Base-by-base conservation (phyloP, 352 stramenopile species). In the Phytophthora hibernalis region DNA sequence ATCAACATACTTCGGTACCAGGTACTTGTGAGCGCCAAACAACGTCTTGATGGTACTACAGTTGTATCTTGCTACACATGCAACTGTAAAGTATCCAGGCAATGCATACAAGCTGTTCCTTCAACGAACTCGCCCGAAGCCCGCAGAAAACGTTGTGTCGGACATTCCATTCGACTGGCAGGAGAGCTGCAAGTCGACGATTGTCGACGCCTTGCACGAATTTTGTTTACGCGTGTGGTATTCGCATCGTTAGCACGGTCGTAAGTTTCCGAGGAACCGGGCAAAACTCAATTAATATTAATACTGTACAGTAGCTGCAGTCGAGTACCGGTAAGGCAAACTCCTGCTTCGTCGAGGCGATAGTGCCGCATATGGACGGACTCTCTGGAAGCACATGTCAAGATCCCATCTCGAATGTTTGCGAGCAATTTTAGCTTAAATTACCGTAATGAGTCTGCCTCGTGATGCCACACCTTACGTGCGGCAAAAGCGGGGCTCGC, bases 301-400 rank as follows among this genome's bases (percentile, higher is more conserved):
- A n/a, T n/a, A n/a, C n/a, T n/a, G n/a, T n/a, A n/a, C n/a, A n/a
- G n/a, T n/a, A n/a, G 33, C 12, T 26, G 21, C 18, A 40, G 13
- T 52, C n/a, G 5, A 51, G n/a, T n/a, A n/a, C n/a, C n/a, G n/a
- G 24, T 20, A 35, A 11, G 31, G 55, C 42, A 42, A 54, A 20
- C 49, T 33, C 37, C 16, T 54, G 8, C 22, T 28, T 18, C 12
- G 18, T 33, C 22, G 26, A 30, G 24, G 40, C 24, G 12, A 49
- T 22, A 37, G 33, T 28, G 12, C 9, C 2, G 22, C 24, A 66
- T 40, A 50, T 54, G 42, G n/a, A 44, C 5, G 11, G 49, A 16
- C 48, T 65, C 59, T 61, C 50, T 54, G 30, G 51, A 44, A 68
- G 43, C 43, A 62, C 52, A 24, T 62, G 60, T 55, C 33, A 43